A percentile compares a stretch with the other conserved stretches of the same genome.
phyloP scores from a whole-genome alignment of 2,329 filamentous ascomycete species.

The Monosporascus sp. region DNA sequence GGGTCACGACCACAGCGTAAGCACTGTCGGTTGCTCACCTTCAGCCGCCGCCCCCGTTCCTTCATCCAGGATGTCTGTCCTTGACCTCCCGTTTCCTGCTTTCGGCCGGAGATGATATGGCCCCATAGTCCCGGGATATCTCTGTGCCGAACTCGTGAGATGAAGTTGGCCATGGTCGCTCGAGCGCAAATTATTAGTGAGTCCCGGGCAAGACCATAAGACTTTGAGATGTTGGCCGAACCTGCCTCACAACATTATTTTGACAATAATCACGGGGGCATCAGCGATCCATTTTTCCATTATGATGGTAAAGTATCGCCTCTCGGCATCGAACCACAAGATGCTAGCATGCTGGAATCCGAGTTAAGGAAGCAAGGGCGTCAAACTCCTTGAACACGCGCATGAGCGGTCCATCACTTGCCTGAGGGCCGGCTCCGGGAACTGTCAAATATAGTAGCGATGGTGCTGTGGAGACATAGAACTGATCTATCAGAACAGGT shows the following conservation, averaged over 20 bases:
- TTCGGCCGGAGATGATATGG: slow-evolving; percentile 78
- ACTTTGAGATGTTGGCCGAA: slow-evolving; percentile 82
- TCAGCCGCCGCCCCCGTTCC: slow-evolving; percentile 74
- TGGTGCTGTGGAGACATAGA: too few species aligned
- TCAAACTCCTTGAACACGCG: slow-evolving; percentile 72
- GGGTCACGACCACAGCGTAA: slow-evolving; percentile 90
- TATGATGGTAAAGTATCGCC: slow-evolving; percentile 86
- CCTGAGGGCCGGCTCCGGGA: slow-evolving; percentile 81
- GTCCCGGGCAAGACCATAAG: slow-evolving; percentile 89
- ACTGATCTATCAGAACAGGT: too few species aligned
- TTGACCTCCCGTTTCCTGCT: slow-evolving; percentile 76
- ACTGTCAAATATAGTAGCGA: slow-evolving; percentile 34
- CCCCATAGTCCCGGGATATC: slow-evolving; percentile 80
- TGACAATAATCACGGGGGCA: slow-evolving; percentile 92
- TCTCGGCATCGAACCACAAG: slow-evolving; percentile 86
- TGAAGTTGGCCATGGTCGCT: slow-evolving; percentile 73
- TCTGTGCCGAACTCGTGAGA: slow-evolving; percentile 62
- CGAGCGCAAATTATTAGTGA: slow-evolving; percentile 81
- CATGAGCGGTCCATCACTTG: slow-evolving; percentile 84
- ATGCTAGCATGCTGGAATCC: slow-evolving; percentile 92
- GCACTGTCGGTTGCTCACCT: slow-evolving; percentile 81
- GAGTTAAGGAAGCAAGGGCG: slow-evolving; percentile 81
- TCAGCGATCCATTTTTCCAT: slow-evolving; percentile 78
- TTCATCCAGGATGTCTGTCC: slow-evolving; percentile 79
- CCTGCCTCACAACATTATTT: slow-evolving; percentile 74